These are phyloP conservation scores for Gaeumannomyces tritici DNA, from an alignment of 2,329 filamentous ascomycete genomes.

Conservation along the genomic window DNA sequence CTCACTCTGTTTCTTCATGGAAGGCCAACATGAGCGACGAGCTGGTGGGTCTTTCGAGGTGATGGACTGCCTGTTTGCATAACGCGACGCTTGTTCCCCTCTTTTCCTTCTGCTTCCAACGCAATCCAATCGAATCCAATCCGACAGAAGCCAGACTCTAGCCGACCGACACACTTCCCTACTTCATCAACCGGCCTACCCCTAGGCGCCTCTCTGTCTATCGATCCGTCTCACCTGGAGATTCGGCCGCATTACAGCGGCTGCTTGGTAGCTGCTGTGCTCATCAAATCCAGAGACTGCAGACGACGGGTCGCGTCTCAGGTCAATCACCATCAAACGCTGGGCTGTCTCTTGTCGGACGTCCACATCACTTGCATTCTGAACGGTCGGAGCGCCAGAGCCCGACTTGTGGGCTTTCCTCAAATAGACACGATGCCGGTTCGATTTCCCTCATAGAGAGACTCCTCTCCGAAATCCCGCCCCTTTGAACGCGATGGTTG, in stretches of 20 bases:
- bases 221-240: neutral
- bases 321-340: neutral
- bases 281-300: neutral
- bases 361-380: neutral
- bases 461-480: neutral
- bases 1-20: neutral
- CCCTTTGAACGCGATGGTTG: neutral
- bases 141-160: neutral
- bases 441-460: slow-evolving; percentile 10
- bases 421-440: slow-evolving; percentile 24
- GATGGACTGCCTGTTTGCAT: neutral
- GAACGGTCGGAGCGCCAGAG: neutral
- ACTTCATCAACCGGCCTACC: neutral
- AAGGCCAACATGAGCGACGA: neutral
- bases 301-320: neutral
- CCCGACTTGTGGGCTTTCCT: too few relatives aligned
- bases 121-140: neutral
- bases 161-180: neutral
- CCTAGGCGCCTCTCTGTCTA: neutral
- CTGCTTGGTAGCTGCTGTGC: neutral
- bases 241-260: neutral
- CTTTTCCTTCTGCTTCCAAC: neutral
- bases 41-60: neutral
- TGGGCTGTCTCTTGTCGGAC: neutral
- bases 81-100: neutral